Base-by-base conservation (phyloP, 1,139 yeast species). In the Nakaseomyces delphensis region DNA sequence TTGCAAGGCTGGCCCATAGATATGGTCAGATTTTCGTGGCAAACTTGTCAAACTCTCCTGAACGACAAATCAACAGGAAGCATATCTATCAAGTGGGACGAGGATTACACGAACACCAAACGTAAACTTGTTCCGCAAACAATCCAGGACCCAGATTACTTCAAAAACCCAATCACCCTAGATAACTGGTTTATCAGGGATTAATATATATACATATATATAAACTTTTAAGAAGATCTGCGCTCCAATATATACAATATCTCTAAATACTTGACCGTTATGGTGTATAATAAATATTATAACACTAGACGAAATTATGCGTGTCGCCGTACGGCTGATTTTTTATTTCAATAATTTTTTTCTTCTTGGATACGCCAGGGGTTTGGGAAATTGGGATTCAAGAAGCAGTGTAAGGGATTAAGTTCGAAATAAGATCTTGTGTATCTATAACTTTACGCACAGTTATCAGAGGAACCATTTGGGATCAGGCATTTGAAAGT, bases 21-120 rank as follows among this genome's bases (percentile, higher is more conserved):
- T 3, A 68, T 86, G 38, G 79, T 84, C 3, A 65, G 99, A 43
- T 91, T 83, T 56, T 86, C 95, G 38, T 91, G 99, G 98, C 93
- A 85, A 55, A 91, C 98, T 0, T 79, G 96, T 1, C 78, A 76
- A 50, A 94, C 86, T 48, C 69, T 82, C 28, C 63, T 91, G 38
- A 48, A 53, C 7, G 73, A 71, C 15, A 74, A 71, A 37, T 65
- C 70, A 38, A 70, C 70, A 2, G 80, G 77, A 0, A 52, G 56
- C 21, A 40, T 60, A 11, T 49, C 45, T 3, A 68, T 79, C 38
- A 71, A 70, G 32, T 80, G 86, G 84, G 77, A 72, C 42, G 81
- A 76, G 41, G 78, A 74, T 31, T 59, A 64, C 37, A 57, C 59
- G 47, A 48, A 43, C 51, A 59, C 52, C 42, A 71, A 51, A 43